Percentiles rank a stretch among this genome's conserved stretches.
Evolutionary conservation across 2,329 filamentous ascomycete genomes (phyloP).

Genomic region (Emydomyces testavorans): DNA sequence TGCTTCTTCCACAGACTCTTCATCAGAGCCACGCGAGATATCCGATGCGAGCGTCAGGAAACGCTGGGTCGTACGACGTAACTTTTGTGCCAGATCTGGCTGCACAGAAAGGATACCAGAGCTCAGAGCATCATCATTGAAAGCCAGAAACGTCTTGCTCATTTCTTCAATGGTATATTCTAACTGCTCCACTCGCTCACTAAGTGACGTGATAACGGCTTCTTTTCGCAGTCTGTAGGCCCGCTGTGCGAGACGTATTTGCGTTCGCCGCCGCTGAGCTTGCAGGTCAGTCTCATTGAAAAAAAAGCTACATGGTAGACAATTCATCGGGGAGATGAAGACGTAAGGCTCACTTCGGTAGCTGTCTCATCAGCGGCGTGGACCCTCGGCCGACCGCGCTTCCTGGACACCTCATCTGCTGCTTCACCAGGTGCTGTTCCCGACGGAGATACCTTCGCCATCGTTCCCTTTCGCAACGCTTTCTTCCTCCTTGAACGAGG

Average conservation of each 20-base stretch:
- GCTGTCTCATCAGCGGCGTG: constrained; percentile 68
- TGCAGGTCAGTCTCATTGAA: constrained; percentile 11
- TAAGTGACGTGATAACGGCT: constrained; percentile 61
- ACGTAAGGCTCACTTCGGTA: constrained; percentile 53
- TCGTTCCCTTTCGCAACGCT: not conserved
- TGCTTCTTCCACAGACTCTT: not conserved
- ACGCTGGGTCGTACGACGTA: constrained; percentile 47
- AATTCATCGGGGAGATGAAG: too few relatives aligned
- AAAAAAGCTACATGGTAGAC: constrained; percentile 12
- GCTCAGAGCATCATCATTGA: constrained; percentile 51
- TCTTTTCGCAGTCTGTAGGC: constrained; percentile 79
- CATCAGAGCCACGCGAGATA: constrained; percentile 30
- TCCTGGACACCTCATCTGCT: constrained; percentile 29
- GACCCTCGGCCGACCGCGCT: constrained; percentile 61
- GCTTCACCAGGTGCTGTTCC: not conserved
- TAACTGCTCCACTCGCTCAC: constrained; percentile 57
- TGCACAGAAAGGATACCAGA: constrained; percentile 48
- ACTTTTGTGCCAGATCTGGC: constrained; percentile 46
- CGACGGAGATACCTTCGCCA: not conserved
- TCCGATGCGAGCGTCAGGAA: constrained; percentile 47
- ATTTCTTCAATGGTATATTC: constrained; percentile 60
- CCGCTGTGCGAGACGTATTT: constrained; percentile 74
- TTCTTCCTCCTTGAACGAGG: not conserved
- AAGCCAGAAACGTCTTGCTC: constrained; percentile 56
- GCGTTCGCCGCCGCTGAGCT: constrained; percentile 61